phyloP scores from a whole-genome alignment of 305 asterid genomes.

The Striga hermonthica region DNA sequence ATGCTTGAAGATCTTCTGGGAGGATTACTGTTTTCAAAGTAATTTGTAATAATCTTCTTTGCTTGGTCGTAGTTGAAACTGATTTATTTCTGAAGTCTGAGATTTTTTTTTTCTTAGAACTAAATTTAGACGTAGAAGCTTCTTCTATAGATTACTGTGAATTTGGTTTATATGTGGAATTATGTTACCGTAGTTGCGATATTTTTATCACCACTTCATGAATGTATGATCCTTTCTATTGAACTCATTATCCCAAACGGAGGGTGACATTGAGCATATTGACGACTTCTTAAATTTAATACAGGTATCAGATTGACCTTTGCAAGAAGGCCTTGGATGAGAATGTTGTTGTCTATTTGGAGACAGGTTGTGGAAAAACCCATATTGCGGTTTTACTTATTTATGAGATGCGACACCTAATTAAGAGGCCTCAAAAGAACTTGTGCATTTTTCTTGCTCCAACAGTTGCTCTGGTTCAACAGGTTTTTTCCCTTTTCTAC shows the following conservation, averaged over 20 bases:
- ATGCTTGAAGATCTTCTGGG: background rate
- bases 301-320: slow-evolving; percentile 90
- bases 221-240: slow-evolving; percentile 18
- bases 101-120: slow-evolving; percentile 15
- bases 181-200: slow-evolving; percentile 16
- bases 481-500: slow-evolving; percentile 49
- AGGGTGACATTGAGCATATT: background rate
- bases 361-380: slow-evolving; percentile 98
- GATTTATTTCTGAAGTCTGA: too few species aligned
- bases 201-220: slow-evolving; percentile 20
- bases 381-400: slow-evolving; percentile 90
- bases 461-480: slow-evolving; percentile 91
- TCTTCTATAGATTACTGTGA: slow-evolving; percentile 4
- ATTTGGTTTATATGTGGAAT: slow-evolving; percentile 25
- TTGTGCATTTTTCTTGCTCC: slow-evolving; percentile 95
- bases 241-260: slow-evolving; percentile 23
- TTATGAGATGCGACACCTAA: slow-evolving; percentile 84
- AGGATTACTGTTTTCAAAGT: background rate
- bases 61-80: background rate
- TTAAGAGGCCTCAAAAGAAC: slow-evolving; percentile 81
- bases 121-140: slow-evolving; percentile 3
- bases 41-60: slow-evolving; percentile 7
- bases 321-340: slow-evolving; percentile 86
- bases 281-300: slow-evolving; percentile 27
- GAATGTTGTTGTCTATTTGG: slow-evolving; percentile 76